Evolutionary conservation across 331 rosid genomes (phyloP).

Genomic region (Malus hybrid): DNA sequence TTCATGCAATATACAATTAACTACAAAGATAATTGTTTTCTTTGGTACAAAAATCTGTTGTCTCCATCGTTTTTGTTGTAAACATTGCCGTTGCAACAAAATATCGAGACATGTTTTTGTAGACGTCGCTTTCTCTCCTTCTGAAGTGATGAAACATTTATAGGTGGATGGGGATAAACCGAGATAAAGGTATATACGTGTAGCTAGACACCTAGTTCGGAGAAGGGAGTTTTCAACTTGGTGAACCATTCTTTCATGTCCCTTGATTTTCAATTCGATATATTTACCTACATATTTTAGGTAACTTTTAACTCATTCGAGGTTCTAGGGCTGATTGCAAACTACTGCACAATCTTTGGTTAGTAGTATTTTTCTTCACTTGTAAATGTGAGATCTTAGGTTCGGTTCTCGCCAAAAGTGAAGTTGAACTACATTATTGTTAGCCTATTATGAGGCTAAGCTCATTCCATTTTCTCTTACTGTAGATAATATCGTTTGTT

Average conservation of each 20-base stretch:
- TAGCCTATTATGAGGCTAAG: no score
- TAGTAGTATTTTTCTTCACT: no score
- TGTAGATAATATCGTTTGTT: no score
- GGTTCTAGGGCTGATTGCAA: no score
- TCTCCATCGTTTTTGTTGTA: not conserved
- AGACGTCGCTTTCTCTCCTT: slow-evolving; percentile 16
- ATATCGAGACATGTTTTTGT: slow-evolving; percentile 1
- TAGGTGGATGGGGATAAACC: slow-evolving; percentile 1
- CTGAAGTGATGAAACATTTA: slow-evolving; percentile 9
- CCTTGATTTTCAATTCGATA: not conserved
- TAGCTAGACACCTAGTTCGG: not conserved
- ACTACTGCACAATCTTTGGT: no score
- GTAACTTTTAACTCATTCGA: no score
- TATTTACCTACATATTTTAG: not conserved
- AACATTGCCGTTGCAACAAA: slow-evolving; percentile 4
- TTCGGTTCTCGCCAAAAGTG: no score
- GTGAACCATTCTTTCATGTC: not conserved
- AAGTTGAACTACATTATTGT: no score
- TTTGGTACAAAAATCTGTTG: not conserved
- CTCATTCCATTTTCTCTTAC: accelerated
- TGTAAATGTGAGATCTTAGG: accelerated
- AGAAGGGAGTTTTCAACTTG: not conserved
- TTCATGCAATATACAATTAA: no score
- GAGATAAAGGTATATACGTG: not conserved
- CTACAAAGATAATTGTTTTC: not conserved